Conservation (phyloP, 208 protist species). For the Trypanosoma scelopori region DNA sequence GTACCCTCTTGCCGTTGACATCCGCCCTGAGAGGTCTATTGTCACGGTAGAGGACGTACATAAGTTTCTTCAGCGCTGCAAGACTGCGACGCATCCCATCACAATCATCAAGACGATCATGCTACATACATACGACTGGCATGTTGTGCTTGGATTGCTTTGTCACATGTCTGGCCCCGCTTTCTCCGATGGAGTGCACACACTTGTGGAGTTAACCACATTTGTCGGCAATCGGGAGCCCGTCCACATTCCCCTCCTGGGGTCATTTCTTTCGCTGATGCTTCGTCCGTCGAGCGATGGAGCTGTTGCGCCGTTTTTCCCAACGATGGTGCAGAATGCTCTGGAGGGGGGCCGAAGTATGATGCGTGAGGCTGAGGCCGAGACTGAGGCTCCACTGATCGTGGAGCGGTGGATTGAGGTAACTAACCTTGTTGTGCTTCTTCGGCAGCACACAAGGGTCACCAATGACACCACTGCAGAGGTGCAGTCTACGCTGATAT, state of each 20-base stretch:
- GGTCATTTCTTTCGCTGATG: slow-evolving; percentile 60
- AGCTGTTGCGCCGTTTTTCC: slow-evolving; percentile 48
- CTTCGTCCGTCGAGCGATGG: slow-evolving; percentile 13
- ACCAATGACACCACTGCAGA: slow-evolving; percentile 8
- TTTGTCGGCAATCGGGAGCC: slow-evolving; percentile 85
- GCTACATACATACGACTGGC: slow-evolving; percentile 79
- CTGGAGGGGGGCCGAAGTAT: slow-evolving; percentile 20
- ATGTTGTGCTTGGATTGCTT: slow-evolving; percentile 60
- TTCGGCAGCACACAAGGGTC: slow-evolving; percentile 44
- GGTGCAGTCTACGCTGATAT: slow-evolving; percentile 28
- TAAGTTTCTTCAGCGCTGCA: slow-evolving; percentile 72
- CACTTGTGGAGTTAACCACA: slow-evolving; percentile 73
- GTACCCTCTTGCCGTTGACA: slow-evolving; percentile 77
- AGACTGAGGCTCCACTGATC: slow-evolving; percentile 22
- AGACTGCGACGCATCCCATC: slow-evolving; percentile 51
- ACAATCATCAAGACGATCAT: slow-evolving; percentile 71
- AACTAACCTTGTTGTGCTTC: slow-evolving; percentile 63
- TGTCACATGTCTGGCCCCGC: slow-evolving; percentile 23
- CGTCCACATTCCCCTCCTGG: slow-evolving; percentile 71
- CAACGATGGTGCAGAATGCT: slow-evolving; percentile 51
- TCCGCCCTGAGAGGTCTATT: slow-evolving; percentile 62
- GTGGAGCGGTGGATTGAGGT: slow-evolving; percentile 66
- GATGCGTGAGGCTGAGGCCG: slow-evolving; percentile 14
- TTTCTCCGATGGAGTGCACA: slow-evolving; percentile 58
- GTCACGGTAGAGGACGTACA: slow-evolving; percentile 64